These are phyloP conservation scores for Zanthoxylum bungeanum DNA, from an alignment of 345 rosid genomes.

Conservation along the genomic window DNA sequence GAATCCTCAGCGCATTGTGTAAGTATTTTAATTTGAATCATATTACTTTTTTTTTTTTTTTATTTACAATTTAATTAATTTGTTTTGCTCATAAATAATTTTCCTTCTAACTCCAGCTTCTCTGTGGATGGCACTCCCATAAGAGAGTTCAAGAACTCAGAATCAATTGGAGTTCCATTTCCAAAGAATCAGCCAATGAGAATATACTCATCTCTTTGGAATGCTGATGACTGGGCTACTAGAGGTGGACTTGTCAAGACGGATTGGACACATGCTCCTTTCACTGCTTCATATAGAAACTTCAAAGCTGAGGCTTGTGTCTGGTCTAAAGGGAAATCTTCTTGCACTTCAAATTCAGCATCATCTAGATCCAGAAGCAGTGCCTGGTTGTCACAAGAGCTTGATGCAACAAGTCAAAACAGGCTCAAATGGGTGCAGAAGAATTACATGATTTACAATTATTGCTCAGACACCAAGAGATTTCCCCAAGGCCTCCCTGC, in stretches of 20 bases:
- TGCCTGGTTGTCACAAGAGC: slow-evolving; percentile 28
- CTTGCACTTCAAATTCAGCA: slow-evolving; percentile 12
- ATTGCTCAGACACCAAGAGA: slow-evolving; percentile 54
- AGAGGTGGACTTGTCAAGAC: slow-evolving; percentile 70
- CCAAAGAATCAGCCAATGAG: slow-evolving; percentile 65
- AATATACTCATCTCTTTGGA: slow-evolving; percentile 60
- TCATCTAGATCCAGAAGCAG: slow-evolving; percentile 12
- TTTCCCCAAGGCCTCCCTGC: slow-evolving; percentile 48
- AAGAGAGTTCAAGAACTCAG: slow-evolving; percentile 63
- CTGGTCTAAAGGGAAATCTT: slow-evolving; percentile 27
- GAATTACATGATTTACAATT: slow-evolving; percentile 67
- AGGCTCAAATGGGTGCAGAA: slow-evolving; percentile 47
- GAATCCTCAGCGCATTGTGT: slow-evolving; percentile 60
- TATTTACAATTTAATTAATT: no score
- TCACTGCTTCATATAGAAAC: slow-evolving; percentile 49
- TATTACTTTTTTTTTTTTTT: no score
- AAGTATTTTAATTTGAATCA: no score
- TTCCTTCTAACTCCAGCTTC: slow-evolving; percentile 26
- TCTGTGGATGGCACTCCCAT: slow-evolving; percentile 59
- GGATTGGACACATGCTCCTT: slow-evolving; percentile 60
- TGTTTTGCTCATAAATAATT: background rate
- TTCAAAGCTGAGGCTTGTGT: slow-evolving; percentile 40
- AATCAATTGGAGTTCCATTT: slow-evolving; percentile 42
- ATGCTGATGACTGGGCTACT: slow-evolving; percentile 77
- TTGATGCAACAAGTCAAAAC: slow-evolving; percentile 35